Evolutionary conservation across 176 grass and related monocot genomes (phyloP).

Genomic region (Zoysia japonica): DNA sequence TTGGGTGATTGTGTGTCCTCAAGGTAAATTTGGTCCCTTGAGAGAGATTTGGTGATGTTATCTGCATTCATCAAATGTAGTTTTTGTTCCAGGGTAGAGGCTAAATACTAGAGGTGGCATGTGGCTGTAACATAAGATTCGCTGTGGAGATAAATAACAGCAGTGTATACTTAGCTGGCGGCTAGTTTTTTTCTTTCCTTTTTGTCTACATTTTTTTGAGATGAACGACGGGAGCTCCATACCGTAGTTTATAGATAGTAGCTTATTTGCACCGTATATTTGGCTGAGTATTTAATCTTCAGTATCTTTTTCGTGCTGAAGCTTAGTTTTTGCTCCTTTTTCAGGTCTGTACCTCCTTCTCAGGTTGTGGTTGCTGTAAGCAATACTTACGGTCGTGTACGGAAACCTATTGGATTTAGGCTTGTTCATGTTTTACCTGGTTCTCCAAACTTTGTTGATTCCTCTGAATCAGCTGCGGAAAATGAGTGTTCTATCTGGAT

Average conservation of each 20-base stretch:
- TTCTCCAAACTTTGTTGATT: conserved; percentile 35
- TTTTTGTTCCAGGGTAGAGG: conserved; percentile 18
- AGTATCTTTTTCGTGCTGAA: conserved; percentile 32
- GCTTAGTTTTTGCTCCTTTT: conserved; percentile 27
- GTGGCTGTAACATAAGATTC: neutral
- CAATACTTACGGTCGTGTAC: conserved; percentile 94
- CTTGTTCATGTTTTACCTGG: conserved; percentile 65
- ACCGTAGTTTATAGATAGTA: neutral
- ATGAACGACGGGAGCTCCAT: neutral
- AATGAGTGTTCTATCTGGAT: conserved; percentile 88
- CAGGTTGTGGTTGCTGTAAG: conserved; percentile 93
- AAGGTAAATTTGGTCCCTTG: conserved; percentile 48
- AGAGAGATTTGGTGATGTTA: neutral
- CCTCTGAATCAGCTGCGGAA: conserved; percentile 38
- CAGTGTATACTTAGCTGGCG: conserved; percentile 6
- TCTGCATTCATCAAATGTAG: neutral
- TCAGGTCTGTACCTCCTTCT: conserved; percentile 86
- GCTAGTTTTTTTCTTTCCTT: neutral
- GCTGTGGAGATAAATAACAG: neutral
- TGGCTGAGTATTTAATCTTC: neutral
- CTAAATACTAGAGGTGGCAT: conserved; percentile 22
- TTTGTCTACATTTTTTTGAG: neutral
- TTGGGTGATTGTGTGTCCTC: conserved; percentile 97
- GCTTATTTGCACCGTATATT: neutral
- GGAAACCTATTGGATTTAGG: conserved; percentile 84